Base-by-base conservation (phyloP, 1,284 basidiomycete species). In the Trametes polyzona region DNA sequence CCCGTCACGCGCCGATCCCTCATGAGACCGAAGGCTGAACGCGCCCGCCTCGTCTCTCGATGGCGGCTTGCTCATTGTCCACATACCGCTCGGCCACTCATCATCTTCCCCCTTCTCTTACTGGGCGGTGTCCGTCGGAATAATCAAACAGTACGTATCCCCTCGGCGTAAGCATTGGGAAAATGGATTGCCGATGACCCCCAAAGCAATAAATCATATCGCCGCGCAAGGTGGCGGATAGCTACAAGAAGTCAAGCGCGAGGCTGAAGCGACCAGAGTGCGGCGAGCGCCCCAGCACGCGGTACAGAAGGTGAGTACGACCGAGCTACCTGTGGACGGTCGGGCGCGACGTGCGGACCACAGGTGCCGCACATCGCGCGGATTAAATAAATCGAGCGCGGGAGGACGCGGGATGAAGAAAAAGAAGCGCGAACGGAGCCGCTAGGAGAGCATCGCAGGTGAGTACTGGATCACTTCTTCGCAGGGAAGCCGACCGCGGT, bases 401-500 rank as follows among this genome's bases (percentile, higher is more conserved):
- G 17, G 7, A 37, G 3, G 21, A 33, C 14, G 19, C 14, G 30
- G 35, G 19, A 29, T 6, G 16, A 6, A 14, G 30, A 8, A 47
- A 26, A 23, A 1, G 24, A 37, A 27, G 27, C 26, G 16, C 17
- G 29, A 39, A 33, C 36, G 19, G 24, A 47, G 6, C 27, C 17
- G 44, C 6, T 5, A 27, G 8, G 35, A 37, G 14, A 3, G 33
- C 30, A 3, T 29, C 1, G 24, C 33, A n/a, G 47, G 36, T 30
- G 32, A 52, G 52, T 12, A 19, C 44, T n/a, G n/a, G n/a, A 40
- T 41, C 50, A 32, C 56, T 57, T 24, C 50, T 55, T 58, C 19
- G 52, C 12, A 16, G 40, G 24, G 67, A 82, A 69, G 58, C 82
- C 78, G 47, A 67, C 72, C 4, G 69, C 69, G 10, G 30, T 36